phyloP scores from a whole-genome alignment of 306 rosid genomes.

The Clitoria ternatea region DNA sequence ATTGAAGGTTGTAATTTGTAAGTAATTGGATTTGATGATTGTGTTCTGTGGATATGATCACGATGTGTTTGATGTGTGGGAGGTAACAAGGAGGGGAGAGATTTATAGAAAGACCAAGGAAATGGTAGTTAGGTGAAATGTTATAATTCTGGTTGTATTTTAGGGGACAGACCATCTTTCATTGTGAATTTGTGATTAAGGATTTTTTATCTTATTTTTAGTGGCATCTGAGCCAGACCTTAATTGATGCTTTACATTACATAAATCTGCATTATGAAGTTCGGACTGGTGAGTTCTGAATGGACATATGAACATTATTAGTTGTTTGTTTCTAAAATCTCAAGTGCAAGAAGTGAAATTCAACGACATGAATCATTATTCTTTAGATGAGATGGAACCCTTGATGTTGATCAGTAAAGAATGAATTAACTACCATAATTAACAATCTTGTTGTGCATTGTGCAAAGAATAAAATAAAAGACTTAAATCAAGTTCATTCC shows the following conservation, averaged over 20 bases:
- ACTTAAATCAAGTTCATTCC: no score
- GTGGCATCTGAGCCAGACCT: not conserved
- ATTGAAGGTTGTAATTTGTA: no score
- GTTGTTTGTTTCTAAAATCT: not conserved
- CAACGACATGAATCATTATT: no score
- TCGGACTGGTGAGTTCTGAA: not conserved
- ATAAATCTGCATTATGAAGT: not conserved
- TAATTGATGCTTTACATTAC: not conserved
- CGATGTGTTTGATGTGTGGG: not conserved
- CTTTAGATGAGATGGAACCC: no score
- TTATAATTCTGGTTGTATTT: slow-evolving; percentile 11
- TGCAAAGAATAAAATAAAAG: no score
- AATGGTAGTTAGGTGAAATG: slow-evolving; percentile 19
- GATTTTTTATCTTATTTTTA: slow-evolving; percentile 5
- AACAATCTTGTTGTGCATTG: no score
- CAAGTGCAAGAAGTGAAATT: no score
- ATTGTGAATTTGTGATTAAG: not conserved
- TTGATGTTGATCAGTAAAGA: no score
- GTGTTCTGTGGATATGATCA: not conserved
- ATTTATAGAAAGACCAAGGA: not conserved
- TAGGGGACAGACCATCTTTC: slow-evolving; percentile 6
- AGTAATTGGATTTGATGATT: not conserved
- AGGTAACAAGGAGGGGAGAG: not conserved
- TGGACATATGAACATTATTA: not conserved
- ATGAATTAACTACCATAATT: no score